Conservation (phyloP, 1,284 basidiomycete species). For the Paramarasmius palmivorus region DNA sequence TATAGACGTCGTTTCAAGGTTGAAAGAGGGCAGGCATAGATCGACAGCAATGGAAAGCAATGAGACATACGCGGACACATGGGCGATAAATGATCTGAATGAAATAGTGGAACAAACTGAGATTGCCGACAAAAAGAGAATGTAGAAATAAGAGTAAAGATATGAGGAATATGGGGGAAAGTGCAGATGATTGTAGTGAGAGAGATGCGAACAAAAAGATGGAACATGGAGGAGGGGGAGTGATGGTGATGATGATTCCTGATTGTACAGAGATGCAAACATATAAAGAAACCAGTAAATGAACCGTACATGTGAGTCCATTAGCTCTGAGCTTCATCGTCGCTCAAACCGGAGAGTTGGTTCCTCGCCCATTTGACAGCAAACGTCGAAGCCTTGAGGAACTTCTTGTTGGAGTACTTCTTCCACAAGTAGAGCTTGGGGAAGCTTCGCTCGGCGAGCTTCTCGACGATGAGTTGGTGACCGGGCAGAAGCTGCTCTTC, state of each 20-base stretch:
- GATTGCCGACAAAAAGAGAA: slow-evolving; percentile 22
- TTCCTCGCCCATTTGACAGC: slow-evolving; percentile 69
- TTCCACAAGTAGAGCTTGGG: slow-evolving; percentile 88
- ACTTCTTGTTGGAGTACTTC: slow-evolving; percentile 98
- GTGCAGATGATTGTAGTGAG: slow-evolving; percentile 6
- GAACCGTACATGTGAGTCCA: slow-evolving; percentile 35
- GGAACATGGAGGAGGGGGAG: neutral
- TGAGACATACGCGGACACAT: slow-evolving; percentile 15
- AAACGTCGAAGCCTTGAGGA: slow-evolving; percentile 83
- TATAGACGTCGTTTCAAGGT: neutral
- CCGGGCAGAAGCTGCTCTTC: slow-evolving; percentile 89
- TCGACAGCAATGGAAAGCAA: slow-evolving; percentile 23
- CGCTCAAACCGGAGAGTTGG: slow-evolving; percentile 29
- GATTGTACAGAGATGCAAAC: neutral
- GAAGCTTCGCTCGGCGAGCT: slow-evolving; percentile 82
- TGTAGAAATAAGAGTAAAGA: slow-evolving; percentile 11
- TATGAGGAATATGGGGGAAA: slow-evolving; percentile 6
- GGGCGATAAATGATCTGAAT: slow-evolving; percentile 17
- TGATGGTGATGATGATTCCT: neutral
- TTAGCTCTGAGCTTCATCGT: slow-evolving; percentile 51
- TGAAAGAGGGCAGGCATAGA: slow-evolving; percentile 13
- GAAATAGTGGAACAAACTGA: slow-evolving; percentile 23
- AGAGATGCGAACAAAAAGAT: slow-evolving; percentile 7
- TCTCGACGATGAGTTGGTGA: slow-evolving; percentile 83
- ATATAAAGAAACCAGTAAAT: slow-evolving; percentile 18